phyloP scores from a whole-genome alignment of 148 eudicot species.

The Rheum nobile region DNA sequence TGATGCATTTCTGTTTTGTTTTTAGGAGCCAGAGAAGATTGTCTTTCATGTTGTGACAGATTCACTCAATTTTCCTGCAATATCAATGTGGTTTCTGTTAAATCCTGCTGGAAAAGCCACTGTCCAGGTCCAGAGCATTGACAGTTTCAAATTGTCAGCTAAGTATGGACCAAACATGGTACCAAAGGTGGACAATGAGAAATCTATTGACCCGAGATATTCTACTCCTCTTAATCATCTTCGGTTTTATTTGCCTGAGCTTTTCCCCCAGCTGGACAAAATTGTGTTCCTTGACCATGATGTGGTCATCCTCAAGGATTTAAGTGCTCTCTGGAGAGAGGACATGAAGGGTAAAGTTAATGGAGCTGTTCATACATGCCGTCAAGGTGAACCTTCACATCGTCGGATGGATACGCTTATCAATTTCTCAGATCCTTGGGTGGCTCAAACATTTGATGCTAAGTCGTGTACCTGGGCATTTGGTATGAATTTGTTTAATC shows the following conservation, averaged over 20 bases:
- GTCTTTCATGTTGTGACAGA: slow-evolving; percentile 87
- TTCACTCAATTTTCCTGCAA: slow-evolving; percentile 69
- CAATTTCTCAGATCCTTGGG: slow-evolving; percentile 72
- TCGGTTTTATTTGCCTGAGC: slow-evolving; percentile 81
- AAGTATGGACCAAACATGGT: slow-evolving; percentile 14
- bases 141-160: slow-evolving; percentile 34
- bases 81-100: slow-evolving; percentile 88
- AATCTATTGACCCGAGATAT: slow-evolving; percentile 65
- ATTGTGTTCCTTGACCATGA: slow-evolving; percentile 92
- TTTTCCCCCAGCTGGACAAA: slow-evolving; percentile 70
- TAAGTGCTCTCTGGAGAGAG: slow-evolving; percentile 53
- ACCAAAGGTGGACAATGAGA: slow-evolving; percentile 24
- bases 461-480: slow-evolving; percentile 94
- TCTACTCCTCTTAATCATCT: slow-evolving; percentile 79
- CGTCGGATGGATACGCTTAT: slow-evolving; percentile 58
- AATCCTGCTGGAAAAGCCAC: slow-evolving; percentile 79
- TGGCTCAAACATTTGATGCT: slow-evolving; percentile 42
- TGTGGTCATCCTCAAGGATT: slow-evolving; percentile 80
- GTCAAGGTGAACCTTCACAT: slow-evolving; percentile 45
- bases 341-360: slow-evolving; percentile 77
- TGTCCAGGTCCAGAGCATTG: slow-evolving; percentile 53
- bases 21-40: slow-evolving; percentile 74
- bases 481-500: slow-evolving; percentile 93
- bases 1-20: slow-evolving; percentile 16
- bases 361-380: slow-evolving; percentile 92